A percentile compares a stretch with the other conserved stretches of the same genome.
These are phyloP conservation scores for Forsythia viridissima DNA, from an alignment of 257 asterid species.

Conservation along the genomic window DNA sequence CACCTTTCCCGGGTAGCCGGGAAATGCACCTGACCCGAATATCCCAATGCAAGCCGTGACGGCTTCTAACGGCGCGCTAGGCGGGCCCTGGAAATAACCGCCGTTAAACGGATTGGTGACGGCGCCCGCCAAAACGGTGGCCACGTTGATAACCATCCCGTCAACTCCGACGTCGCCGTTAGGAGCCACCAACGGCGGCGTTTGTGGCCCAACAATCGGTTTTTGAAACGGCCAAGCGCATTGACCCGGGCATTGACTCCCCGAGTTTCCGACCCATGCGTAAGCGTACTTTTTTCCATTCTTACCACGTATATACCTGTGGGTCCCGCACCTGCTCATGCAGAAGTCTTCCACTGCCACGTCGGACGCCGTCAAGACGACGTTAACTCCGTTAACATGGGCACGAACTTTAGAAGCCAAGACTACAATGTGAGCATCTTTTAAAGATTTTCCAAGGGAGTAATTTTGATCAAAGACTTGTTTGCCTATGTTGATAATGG, in stretches of 20 bases:
- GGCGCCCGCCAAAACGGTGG: slow-evolving; percentile 34
- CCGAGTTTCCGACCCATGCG: slow-evolving; percentile 43
- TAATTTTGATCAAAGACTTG: slow-evolving; percentile 23
- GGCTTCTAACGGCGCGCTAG: slow-evolving; percentile 38
- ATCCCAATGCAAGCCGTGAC: slow-evolving; percentile 41
- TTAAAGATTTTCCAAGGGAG: slow-evolving; percentile 32
- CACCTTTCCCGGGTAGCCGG: slow-evolving; percentile 42
- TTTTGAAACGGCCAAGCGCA: slow-evolving; percentile 51
- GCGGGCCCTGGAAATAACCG: slow-evolving; percentile 42
- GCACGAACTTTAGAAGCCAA: slow-evolving; percentile 24
- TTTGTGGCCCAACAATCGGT: slow-evolving; percentile 41
- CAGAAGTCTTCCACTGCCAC: slow-evolving; percentile 39
- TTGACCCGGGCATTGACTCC: slow-evolving; percentile 44
- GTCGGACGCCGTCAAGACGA: slow-evolving; percentile 34
- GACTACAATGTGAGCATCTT: slow-evolving; percentile 17
- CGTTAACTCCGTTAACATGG: slow-evolving; percentile 14
- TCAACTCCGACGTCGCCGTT: slow-evolving; percentile 41
- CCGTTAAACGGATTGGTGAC: slow-evolving; percentile 39
- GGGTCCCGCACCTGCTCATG: slow-evolving; percentile 38
- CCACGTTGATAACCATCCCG: slow-evolving; percentile 42
- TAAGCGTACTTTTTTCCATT: not conserved
- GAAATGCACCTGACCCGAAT: slow-evolving; percentile 41
- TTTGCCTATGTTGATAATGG: not conserved
- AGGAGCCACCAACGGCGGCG: slow-evolving; percentile 37
- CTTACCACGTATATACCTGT: slow-evolving; percentile 13